phyloP scores from a whole-genome alignment of 2,329 filamentous ascomycete species.

The Xylariaceae sp. region DNA sequence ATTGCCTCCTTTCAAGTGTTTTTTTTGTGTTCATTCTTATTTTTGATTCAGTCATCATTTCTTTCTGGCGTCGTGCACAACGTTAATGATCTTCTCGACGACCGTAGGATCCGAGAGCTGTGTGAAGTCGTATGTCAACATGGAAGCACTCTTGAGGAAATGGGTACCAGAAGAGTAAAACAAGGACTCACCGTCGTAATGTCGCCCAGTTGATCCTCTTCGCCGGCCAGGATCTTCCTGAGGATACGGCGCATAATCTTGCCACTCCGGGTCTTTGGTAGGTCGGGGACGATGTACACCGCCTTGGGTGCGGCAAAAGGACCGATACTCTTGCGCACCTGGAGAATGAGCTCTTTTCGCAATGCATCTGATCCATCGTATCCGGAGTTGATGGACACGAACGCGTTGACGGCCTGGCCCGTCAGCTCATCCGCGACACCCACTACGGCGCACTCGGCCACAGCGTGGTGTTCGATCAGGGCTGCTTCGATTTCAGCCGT shows the following conservation, averaged over 20 bases:
- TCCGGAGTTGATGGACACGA: conserved; percentile 85
- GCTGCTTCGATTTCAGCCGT: conserved; percentile 98
- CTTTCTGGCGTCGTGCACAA: conserved; percentile 61
- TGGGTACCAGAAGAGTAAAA: no score
- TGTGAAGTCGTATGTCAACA: conserved; percentile 7
- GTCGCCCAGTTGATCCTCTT: conserved; percentile 95
- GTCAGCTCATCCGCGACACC: conserved; percentile 91
- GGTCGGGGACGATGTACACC: conserved; percentile 82
- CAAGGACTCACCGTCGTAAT: conserved; percentile 69
- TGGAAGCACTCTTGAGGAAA: neutral
- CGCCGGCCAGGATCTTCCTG: conserved; percentile 93
- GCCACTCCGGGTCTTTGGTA: conserved; percentile 94
- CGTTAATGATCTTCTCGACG: conserved; percentile 82
- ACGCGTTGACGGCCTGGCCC: conserved; percentile 94
- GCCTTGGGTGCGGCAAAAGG: conserved; percentile 96
- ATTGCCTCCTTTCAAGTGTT: no score
- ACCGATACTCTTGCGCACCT: conserved; percentile 95
- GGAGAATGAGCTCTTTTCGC: conserved; percentile 87
- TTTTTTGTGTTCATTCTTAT: no score
- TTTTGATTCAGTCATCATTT: conserved; percentile 36
- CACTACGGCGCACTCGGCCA: conserved; percentile 93
- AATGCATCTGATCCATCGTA: conserved; percentile 71
- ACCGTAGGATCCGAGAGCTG: conserved; percentile 85
- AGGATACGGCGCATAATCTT: conserved; percentile 99
- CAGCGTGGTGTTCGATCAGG: conserved; percentile 81